phyloP scores from a whole-genome alignment of 306 rosid genomes.

The Castanea mollissima region DNA sequence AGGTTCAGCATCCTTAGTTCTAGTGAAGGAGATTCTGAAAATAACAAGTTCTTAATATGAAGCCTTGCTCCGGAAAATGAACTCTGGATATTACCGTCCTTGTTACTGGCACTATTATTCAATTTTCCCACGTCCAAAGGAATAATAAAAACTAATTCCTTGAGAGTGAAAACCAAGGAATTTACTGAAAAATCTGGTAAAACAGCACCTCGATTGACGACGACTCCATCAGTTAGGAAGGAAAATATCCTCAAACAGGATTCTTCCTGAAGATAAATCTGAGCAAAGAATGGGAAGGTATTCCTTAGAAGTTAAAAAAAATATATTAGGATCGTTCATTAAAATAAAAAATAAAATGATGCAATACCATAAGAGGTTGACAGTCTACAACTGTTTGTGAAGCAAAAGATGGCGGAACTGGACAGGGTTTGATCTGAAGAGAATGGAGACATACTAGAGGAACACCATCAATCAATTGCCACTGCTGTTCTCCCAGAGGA shows the following conservation, averaged over 20 bases:
- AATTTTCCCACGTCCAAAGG: slow-evolving; percentile 58
- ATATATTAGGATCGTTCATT: neutral
- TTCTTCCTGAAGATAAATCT: slow-evolving; percentile 93
- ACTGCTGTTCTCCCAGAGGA: slow-evolving; percentile 70
- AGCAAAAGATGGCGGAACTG: slow-evolving; percentile 85
- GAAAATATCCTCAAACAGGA: slow-evolving; percentile 91
- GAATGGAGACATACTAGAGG: slow-evolving; percentile 61
- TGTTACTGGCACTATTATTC: slow-evolving; percentile 38
- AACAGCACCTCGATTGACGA: slow-evolving; percentile 73
- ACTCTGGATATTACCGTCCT: slow-evolving; percentile 37
- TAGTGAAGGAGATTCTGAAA: slow-evolving; percentile 68
- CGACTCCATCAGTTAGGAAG: slow-evolving; percentile 87
- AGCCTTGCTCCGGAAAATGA: slow-evolving; percentile 86
- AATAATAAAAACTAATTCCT: slow-evolving; percentile 71
- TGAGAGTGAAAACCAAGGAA: slow-evolving; percentile 59
- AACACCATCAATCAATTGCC: slow-evolving; percentile 63
- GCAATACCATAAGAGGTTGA: slow-evolving; percentile 82
- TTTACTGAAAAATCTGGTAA: slow-evolving; percentile 83
- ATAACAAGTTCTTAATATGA: slow-evolving; percentile 63
- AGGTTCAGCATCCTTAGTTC: slow-evolving; percentile 59
- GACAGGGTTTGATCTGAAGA: slow-evolving; percentile 80
- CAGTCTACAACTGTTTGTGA: slow-evolving; percentile 85
- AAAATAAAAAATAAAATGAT: slow-evolving; percentile 20
- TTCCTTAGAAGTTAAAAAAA: slow-evolving; percentile 12
- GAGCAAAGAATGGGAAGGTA: slow-evolving; percentile 19